Evolutionary conservation across 78 protist species (phyloP).

Genomic region (Dictyostelium intermedium): DNA sequence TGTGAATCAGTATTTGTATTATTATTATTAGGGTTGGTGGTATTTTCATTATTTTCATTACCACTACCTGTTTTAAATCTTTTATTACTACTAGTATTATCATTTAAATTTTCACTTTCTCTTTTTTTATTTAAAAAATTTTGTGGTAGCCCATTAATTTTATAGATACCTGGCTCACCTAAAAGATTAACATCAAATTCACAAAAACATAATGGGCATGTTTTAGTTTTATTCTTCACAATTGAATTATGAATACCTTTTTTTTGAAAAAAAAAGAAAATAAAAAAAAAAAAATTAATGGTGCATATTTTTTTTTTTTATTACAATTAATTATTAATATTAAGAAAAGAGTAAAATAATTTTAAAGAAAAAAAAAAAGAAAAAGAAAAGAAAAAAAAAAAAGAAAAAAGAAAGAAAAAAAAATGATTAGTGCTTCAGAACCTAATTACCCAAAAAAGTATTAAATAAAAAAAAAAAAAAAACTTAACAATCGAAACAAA

Average conservation of each 20-base stretch:
- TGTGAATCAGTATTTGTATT: background rate
- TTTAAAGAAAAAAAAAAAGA: no score
- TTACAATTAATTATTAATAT: no score
- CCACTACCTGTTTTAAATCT: background rate
- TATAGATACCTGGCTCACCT: slow-evolving; percentile 1
- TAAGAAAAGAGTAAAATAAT: no score
- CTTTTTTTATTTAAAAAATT: background rate
- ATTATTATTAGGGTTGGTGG: background rate
- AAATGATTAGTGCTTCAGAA: no score
- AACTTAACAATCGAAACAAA: slow-evolving; percentile 19
- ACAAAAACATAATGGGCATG: slow-evolving; percentile 4
- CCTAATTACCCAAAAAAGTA: no score
- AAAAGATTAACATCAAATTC: background rate
- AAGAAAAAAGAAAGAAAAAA: no score
- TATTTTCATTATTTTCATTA: background rate
- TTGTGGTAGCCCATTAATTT: background rate
- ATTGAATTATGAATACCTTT: background rate
- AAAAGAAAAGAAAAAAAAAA: no score
- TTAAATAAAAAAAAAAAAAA: background rate
- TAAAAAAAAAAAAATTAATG: no score
- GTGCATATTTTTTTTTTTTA: no score
- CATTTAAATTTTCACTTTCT: background rate
- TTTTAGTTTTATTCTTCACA: background rate
- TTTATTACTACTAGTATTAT: background rate
- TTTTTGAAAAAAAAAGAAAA: no score